Percentiles rank a stretch among this genome's conserved stretches.
These are phyloP conservation scores for Cnidoscolus chayamansa DNA, from an alignment of 441 rosid genomes.

Conservation along the genomic window DNA sequence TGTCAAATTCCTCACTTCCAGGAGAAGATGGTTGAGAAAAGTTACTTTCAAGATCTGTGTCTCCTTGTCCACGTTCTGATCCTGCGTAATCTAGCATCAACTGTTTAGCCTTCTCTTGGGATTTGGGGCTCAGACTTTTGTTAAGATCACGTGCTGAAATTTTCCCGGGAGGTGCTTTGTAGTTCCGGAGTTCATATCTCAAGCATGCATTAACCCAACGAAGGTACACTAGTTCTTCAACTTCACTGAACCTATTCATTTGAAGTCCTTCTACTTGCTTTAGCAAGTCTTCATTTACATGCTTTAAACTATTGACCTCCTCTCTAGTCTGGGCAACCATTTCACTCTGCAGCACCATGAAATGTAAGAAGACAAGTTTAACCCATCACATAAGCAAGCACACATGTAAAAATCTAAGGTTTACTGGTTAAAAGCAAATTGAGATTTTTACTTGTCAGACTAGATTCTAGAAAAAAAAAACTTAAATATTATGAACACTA, in stretches of 20 bases:
- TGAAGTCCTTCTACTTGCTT: conserved; percentile 99
- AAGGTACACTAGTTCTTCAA: conserved; percentile 94
- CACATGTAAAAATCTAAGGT: neutral
- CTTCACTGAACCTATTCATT: conserved; percentile 93
- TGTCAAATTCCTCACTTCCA: conserved; percentile 87
- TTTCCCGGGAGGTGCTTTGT: conserved; percentile 83
- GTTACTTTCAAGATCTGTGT: conserved; percentile 84
- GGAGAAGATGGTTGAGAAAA: conserved; percentile 89
- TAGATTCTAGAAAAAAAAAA: neutral
- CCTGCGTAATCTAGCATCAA: conserved; percentile 90
- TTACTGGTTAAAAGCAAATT: neutral
- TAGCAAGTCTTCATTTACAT: conserved; percentile 72
- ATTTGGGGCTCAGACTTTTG: conserved; percentile 80
- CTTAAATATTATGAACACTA: no score
- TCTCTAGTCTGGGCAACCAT: conserved; percentile 73
- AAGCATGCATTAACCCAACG: conserved; percentile 99
- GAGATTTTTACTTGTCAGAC: no score
- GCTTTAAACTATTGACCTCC: conserved; percentile 71
- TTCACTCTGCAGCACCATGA: conserved; percentile 52
- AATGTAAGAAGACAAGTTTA: conserved; percentile 9
- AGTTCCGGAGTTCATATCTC: conserved; percentile 85
- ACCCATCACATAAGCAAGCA: conserved; percentile 5
- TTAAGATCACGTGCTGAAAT: conserved; percentile 86
- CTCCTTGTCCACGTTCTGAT: conserved; percentile 94
- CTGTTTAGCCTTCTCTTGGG: conserved; percentile 80